Conservation (phyloP, 495 filamentous ascomycete species). For the Astrocystis sublimbata region DNA sequence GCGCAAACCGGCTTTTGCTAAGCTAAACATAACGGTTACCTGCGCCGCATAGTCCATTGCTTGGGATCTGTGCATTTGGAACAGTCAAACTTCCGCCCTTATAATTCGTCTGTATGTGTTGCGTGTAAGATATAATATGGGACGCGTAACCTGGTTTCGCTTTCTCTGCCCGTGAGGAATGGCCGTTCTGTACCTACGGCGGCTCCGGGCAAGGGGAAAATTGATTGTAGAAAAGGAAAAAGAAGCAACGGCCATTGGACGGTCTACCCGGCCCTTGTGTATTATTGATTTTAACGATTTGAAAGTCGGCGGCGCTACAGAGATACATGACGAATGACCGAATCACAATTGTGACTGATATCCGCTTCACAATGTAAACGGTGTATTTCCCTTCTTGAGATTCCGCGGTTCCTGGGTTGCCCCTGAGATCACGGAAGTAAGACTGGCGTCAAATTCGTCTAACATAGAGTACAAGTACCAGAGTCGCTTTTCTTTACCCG, state of each 20-base stretch:
- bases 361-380: neutral
- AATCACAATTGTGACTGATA: slow-evolving; percentile 21
- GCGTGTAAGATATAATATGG: slow-evolving; percentile 23
- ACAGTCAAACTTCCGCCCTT: neutral
- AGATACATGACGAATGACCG: slow-evolving; percentile 32
- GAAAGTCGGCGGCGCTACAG: slow-evolving; percentile 27
- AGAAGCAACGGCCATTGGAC: slow-evolving; percentile 9
- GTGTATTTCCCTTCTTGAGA: neutral
- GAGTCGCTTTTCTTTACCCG: slow-evolving; percentile 18
- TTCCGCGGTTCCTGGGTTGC: neutral
- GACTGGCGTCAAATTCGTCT: neutral
- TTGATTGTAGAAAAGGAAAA: slow-evolving; percentile 15
- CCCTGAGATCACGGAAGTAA: neutral
- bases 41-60: slow-evolving; percentile 11
- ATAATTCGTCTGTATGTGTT: slow-evolving; percentile 19
- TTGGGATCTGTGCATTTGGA: slow-evolving; percentile 3
- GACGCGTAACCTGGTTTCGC: slow-evolving; percentile 5
- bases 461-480: slow-evolving; percentile 6
- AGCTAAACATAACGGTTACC: neutral
- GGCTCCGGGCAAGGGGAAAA: slow-evolving; percentile 6
- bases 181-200: neutral
- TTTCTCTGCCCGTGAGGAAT: neutral
- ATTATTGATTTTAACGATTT: slow-evolving; percentile 21
- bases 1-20: slow-evolving; percentile 4
- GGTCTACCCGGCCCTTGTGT: slow-evolving; percentile 14